These are phyloP conservation scores for Tricholoma saponaceum DNA, from an alignment of 768 basidiomycete genomes.

Conservation along the genomic window DNA sequence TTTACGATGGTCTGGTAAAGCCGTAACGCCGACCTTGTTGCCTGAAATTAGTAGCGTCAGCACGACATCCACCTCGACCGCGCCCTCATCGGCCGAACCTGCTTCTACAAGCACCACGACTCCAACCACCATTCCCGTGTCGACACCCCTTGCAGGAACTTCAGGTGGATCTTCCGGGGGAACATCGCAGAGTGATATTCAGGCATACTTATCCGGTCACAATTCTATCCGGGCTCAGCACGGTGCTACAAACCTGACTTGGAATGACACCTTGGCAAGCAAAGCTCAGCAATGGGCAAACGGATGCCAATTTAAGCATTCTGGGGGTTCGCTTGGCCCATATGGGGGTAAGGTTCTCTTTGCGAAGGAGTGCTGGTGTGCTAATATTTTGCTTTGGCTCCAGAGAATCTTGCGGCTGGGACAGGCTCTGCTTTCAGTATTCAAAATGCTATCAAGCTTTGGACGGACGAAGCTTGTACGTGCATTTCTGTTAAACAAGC, in stretches of 20 bases:
- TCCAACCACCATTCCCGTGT: too few relatives aligned
- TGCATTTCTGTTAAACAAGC: conserved; percentile 12
- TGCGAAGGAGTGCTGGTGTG: neutral
- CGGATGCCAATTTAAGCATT: conserved; percentile 65
- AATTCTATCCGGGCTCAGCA: conserved; percentile 60
- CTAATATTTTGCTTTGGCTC: conserved; percentile 1
- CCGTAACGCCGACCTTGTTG: too few relatives aligned
- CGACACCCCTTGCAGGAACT: neutral
- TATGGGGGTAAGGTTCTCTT: conserved; percentile 48
- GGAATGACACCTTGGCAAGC: conserved; percentile 56
- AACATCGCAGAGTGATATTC: conserved; percentile 40
- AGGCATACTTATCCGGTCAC: conserved; percentile 54
- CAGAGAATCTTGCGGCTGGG: conserved; percentile 75
- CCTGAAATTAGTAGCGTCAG: too few relatives aligned
- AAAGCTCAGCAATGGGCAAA: conserved; percentile 71
- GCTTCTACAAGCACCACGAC: too few relatives aligned
- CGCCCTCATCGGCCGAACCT: too few relatives aligned
- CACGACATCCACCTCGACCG: too few relatives aligned
- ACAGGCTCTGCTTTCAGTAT: conserved; percentile 53
- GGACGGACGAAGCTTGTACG: conserved; percentile 68
- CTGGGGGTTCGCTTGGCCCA: conserved; percentile 57
- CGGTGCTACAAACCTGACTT: conserved; percentile 59
- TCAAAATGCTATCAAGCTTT: conserved; percentile 45
- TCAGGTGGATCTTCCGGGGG: neutral
- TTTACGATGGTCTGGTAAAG: too few relatives aligned